Percentiles rank a stretch among this genome's conserved stretches.
phyloP scores from a whole-genome alignment of 345 rosid genomes.

The Gossypioides kirkii region DNA sequence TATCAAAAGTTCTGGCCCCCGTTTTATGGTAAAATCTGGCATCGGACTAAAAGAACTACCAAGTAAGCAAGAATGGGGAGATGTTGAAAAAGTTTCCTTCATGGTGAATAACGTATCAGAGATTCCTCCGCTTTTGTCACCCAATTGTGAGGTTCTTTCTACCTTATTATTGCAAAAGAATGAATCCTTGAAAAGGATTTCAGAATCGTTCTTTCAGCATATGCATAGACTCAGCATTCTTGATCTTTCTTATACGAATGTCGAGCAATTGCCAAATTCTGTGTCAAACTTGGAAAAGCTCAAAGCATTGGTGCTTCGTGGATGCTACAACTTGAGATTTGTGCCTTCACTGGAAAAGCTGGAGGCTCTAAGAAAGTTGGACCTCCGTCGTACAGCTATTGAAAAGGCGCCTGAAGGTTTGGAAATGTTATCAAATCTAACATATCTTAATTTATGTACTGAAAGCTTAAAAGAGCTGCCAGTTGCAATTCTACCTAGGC shows the following conservation, averaged over 20 bases:
- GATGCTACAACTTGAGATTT: not conserved
- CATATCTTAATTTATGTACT: not conserved
- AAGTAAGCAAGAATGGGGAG: constrained; percentile 14
- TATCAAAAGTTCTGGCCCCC: not conserved
- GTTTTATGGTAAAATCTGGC: constrained; percentile 20
- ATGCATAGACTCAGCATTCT: constrained; percentile 16
- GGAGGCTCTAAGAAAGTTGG: constrained; percentile 12
- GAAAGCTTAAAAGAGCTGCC: not conserved
- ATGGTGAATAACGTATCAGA: not conserved
- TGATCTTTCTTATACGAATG: not conserved
- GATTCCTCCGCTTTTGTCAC: not conserved
- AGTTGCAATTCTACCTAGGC: not conserved
- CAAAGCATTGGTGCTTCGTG: not conserved
- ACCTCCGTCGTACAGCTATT: not conserved
- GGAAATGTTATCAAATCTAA: constrained; percentile 9
- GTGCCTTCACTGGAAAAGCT: constrained; percentile 18
- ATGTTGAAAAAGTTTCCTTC: not conserved
- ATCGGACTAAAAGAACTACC: constrained; percentile 5
- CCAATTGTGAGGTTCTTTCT: not conserved
- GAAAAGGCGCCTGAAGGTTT: constrained; percentile 17
- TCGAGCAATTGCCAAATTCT: constrained; percentile 8
- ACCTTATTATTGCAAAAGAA: not conserved
- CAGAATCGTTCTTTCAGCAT: constrained; percentile 1
- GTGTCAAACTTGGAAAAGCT: constrained; percentile 9
- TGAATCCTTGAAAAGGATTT: not conserved